Percentiles rank a stretch among this genome's conserved stretches.
phyloP scores from a whole-genome alignment of 177 flowering plant species.

The Telopea speciosissima region DNA sequence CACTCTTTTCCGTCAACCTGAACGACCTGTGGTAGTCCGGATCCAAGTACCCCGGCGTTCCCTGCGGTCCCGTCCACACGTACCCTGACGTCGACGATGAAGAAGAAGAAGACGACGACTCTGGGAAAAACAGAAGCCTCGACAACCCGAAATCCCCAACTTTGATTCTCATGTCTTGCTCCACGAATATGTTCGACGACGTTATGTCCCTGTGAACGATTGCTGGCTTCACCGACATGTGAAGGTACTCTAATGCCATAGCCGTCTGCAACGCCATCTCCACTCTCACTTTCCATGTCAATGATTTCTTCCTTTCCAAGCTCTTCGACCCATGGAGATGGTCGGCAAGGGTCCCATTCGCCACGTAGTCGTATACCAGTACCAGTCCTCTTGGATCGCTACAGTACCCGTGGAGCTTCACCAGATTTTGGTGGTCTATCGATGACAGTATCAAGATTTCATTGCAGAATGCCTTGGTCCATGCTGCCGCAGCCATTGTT shows the following conservation, averaged over 20 bases:
- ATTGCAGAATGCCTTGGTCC: constrained; percentile 69
- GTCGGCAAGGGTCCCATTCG: constrained; percentile 88
- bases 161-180: constrained; percentile 66
- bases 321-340: constrained; percentile 63
- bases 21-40: constrained; percentile 87
- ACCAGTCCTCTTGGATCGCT: constrained; percentile 81
- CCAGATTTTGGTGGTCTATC: constrained; percentile 67
- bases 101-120: too few relatives aligned
- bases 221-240: constrained; percentile 57
- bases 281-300: constrained; percentile 55
- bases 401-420: constrained; percentile 85
- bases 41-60: constrained; percentile 91
- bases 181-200: constrained; percentile 72
- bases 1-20: constrained; percentile 85
- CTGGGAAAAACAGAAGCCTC: constrained; percentile 35
- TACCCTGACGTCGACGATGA: constrained; percentile 23
- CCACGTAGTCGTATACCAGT: constrained; percentile 75
- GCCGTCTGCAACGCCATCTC: constrained; percentile 75
- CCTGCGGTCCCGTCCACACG: constrained; percentile 94
- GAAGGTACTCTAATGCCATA: constrained; percentile 69
- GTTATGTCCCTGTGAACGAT: constrained; percentile 89
- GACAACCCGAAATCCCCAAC: constrained; percentile 74
- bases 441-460: constrained; percentile 79
- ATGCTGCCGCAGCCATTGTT: constrained; percentile 12
- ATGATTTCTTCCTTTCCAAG: constrained; percentile 22